Percentiles rank a stretch among this genome's conserved stretches.
These are phyloP conservation scores for Helianthus tuberosus DNA, from an alignment of 129 eudicot species.

Conservation along the genomic window DNA sequence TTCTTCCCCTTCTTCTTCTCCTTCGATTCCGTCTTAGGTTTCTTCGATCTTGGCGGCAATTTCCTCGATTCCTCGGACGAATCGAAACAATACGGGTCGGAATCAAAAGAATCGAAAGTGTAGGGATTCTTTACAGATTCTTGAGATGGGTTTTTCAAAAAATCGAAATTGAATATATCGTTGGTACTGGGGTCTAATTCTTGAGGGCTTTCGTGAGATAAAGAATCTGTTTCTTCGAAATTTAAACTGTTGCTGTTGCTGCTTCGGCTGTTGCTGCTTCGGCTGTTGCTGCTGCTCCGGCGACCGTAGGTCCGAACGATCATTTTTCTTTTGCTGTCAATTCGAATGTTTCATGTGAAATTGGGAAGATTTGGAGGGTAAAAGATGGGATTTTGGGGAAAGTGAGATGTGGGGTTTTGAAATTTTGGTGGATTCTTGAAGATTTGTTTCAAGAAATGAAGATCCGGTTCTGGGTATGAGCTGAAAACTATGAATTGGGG, in stretches of 20 bases:
- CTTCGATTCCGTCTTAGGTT: conserved; percentile 24
- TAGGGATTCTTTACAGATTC: conserved; percentile 51
- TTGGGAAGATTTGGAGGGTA: not conserved
- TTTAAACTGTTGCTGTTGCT: conserved; percentile 44
- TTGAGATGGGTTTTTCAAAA: conserved; percentile 49
- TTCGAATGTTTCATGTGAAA: conserved; percentile 35
- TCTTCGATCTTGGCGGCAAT: conserved; percentile 49
- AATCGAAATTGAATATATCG: conserved; percentile 55
- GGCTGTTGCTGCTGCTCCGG: conserved; percentile 52
- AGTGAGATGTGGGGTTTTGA: conserved; percentile 20
- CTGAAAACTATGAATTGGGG: conserved; percentile 24
- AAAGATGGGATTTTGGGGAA: not conserved
- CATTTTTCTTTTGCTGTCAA: conserved; percentile 41
- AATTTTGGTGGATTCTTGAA: conserved; percentile 12
- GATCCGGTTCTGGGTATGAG: conserved; percentile 39
- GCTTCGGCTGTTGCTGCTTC: no score
- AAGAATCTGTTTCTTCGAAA: conserved; percentile 45
- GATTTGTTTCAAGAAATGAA: conserved; percentile 27
- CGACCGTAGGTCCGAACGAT: conserved; percentile 88
- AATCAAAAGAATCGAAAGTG: conserved; percentile 28
- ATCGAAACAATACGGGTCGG: conserved; percentile 40
- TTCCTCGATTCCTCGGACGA: conserved; percentile 53
- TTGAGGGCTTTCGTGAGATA: conserved; percentile 62
- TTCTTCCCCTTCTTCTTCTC: conserved; percentile 41
- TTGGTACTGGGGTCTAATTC: conserved; percentile 21